Percentiles rank a stretch among this genome's conserved stretches.
Evolutionary conservation across 1,284 basidiomycete species (phyloP).

Genomic region (Cryptococcus sp.): DNA sequence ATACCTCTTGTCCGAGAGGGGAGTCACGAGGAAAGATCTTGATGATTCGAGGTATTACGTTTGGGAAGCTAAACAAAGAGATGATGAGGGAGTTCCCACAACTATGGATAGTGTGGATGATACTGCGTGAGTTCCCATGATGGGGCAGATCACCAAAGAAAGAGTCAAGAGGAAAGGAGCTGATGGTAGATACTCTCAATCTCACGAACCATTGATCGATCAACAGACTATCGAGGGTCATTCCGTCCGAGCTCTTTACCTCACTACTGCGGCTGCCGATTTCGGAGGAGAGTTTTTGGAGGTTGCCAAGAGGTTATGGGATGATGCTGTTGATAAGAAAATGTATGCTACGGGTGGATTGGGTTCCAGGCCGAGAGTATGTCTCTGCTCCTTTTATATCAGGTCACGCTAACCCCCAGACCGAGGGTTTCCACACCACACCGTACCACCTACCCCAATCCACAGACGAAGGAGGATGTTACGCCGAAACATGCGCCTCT

Average conservation of each 20-base stretch:
- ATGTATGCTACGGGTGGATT: constrained; percentile 35
- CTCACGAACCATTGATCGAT: constrained; percentile 23
- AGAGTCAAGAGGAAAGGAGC: not conserved
- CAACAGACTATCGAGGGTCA: constrained; percentile 30
- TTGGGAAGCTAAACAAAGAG: constrained; percentile 13
- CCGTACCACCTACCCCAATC: constrained; percentile 14
- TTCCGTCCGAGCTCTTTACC: constrained; percentile 31
- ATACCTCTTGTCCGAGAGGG: constrained; percentile 14
- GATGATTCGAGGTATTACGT: constrained; percentile 10
- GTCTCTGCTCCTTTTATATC: constrained; percentile 1
- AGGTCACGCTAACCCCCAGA: not conserved
- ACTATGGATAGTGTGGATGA: constrained; percentile 10
- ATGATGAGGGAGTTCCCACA: constrained; percentile 3
- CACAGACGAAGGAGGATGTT: constrained; percentile 21
- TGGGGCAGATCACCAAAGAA: not conserved
- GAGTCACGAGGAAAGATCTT: constrained; percentile 10
- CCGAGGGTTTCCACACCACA: constrained; percentile 16
- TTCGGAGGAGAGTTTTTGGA: constrained; percentile 22
- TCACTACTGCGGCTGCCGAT: constrained; percentile 29
- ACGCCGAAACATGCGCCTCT: constrained; percentile 23
- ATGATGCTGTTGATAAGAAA: constrained; percentile 21
- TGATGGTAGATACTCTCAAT: constrained; percentile 20
- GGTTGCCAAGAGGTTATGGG: constrained; percentile 22
- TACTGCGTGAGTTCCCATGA: constrained; percentile 10
- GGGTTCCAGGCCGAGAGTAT: constrained; percentile 29